Percentiles rank a stretch among this genome's conserved stretches.
Conservation (phyloP, 345 rosid genomes). For the Citropsis articulata region DNA sequence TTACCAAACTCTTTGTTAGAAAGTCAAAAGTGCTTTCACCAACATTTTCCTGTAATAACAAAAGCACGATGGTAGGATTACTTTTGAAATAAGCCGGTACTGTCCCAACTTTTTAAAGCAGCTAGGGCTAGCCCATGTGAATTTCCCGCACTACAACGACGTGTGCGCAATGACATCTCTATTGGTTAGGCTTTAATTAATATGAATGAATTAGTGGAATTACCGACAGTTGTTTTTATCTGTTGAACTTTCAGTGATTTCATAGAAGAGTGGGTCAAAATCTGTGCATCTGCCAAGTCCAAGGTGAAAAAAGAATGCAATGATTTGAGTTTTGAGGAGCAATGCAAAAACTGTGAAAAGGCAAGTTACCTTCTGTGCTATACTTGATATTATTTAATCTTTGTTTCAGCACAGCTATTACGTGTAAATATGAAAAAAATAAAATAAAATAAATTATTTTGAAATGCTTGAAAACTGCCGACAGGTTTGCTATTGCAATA, state of each 20-base stretch:
- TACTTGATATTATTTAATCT: background rate
- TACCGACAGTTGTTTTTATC: background rate
- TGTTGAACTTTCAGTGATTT: conserved; percentile 56
- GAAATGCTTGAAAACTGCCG: background rate
- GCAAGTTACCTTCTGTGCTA: conserved; percentile 23
- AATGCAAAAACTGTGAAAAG: conserved; percentile 84
- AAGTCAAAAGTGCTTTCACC: background rate
- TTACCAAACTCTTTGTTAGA: background rate
- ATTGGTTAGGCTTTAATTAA: background rate
- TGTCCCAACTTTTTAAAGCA: background rate
- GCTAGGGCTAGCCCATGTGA: background rate
- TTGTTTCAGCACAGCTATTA: background rate
- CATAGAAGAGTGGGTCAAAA: conserved; percentile 84
- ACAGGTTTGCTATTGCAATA: background rate
- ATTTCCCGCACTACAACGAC: background rate
- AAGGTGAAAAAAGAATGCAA: conserved; percentile 55
- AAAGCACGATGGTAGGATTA: background rate
- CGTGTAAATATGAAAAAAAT: background rate
- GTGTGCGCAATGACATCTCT: too few relatives aligned
- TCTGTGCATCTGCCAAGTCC: conserved; percentile 68
- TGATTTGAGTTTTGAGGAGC: conserved; percentile 52
- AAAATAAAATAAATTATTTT: background rate
- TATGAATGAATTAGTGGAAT: background rate
- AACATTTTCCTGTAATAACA: background rate
- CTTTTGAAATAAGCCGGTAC: background rate